Evolutionary conservation across 345 rosid species (phyloP).

Genomic region (Salix dunnii): DNA sequence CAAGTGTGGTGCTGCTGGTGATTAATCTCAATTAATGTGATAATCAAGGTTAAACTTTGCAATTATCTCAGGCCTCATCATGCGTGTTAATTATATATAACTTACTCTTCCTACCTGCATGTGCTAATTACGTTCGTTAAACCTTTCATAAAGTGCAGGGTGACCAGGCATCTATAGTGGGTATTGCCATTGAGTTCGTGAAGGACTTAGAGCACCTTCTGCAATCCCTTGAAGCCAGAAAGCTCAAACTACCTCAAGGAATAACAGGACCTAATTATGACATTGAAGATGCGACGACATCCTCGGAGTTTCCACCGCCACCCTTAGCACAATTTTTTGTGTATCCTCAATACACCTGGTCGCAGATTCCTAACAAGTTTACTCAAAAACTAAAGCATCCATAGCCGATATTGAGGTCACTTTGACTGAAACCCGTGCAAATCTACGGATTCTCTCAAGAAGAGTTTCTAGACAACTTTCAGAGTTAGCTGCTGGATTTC

Average conservation of each 20-base stretch:
- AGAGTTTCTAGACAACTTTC: conserved; percentile 52
- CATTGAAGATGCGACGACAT: neutral
- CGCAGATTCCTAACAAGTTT: conserved; percentile 45
- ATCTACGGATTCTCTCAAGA: conserved; percentile 61
- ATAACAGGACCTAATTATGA: conserved; percentile 5
- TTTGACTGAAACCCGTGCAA: conserved; percentile 81
- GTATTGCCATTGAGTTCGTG: conserved; percentile 85
- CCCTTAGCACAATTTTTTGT: conserved; percentile 54
- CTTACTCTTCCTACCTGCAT: neutral
- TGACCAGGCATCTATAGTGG: conserved; percentile 92
- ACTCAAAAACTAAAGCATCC: conserved; percentile 44
- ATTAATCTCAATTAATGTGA: neutral
- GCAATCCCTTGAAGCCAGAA: conserved; percentile 65
- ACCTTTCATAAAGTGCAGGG: conserved; percentile 44
- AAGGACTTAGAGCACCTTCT: conserved; percentile 78
- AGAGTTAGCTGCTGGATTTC: conserved; percentile 55
- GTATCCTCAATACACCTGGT: conserved; percentile 52
- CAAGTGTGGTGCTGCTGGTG: neutral
- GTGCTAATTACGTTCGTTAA: neutral
- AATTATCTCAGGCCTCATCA: neutral
- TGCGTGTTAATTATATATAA: neutral
- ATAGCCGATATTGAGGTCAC: conserved; percentile 78
- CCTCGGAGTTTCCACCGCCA: conserved; percentile 7
- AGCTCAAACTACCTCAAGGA: conserved; percentile 29
- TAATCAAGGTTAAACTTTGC: neutral